A percentile compares a stretch with the other conserved stretches of the same genome.
These are phyloP conservation scores for Aegilops umbellulata DNA, from an alignment of 176 grass and related monocot species.

Conservation along the genomic window DNA sequence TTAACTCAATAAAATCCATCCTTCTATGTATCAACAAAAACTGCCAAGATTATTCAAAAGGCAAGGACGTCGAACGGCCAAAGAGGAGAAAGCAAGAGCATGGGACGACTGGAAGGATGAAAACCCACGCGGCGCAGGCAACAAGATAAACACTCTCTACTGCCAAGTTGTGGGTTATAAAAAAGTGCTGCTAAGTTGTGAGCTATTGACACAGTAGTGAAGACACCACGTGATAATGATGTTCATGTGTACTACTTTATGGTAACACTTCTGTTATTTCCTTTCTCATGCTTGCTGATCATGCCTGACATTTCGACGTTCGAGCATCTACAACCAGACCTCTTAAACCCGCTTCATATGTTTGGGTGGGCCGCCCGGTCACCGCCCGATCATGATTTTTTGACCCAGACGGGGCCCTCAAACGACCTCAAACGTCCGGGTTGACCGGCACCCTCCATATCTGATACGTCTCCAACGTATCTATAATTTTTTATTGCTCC, in stretches of 20 bases:
- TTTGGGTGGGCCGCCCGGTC: no score
- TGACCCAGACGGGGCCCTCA: no score
- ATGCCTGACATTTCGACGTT: not conserved
- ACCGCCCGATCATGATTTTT: no score
- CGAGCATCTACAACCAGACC: no score
- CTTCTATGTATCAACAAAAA: slow-evolving; percentile 4
- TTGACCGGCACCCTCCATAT: no score
- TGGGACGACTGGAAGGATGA: slow-evolving; percentile 95
- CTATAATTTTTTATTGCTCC: no score
- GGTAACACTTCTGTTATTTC: not conserved
- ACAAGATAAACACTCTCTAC: slow-evolving; percentile 87
- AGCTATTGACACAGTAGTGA: not conserved
- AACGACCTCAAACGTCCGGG: no score
- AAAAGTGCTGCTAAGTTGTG: no score
- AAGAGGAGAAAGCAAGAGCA: slow-evolving; percentile 75
- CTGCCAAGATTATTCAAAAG: slow-evolving; percentile 56
- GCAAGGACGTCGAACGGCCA: slow-evolving; percentile 32
- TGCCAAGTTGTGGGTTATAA: slow-evolving; percentile 18
- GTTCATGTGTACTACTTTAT: not conserved
- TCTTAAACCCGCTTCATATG: no score
- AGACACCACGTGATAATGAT: not conserved
- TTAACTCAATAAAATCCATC: no score
- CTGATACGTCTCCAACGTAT: no score
- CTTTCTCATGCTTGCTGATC: not conserved
- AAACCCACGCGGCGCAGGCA: slow-evolving; percentile 76